Percentiles rank a stretch among this genome's conserved stretches.
phyloP scores from a whole-genome alignment of 2,329 filamentous ascomycete genomes.

The Fusarium duplospermum region DNA sequence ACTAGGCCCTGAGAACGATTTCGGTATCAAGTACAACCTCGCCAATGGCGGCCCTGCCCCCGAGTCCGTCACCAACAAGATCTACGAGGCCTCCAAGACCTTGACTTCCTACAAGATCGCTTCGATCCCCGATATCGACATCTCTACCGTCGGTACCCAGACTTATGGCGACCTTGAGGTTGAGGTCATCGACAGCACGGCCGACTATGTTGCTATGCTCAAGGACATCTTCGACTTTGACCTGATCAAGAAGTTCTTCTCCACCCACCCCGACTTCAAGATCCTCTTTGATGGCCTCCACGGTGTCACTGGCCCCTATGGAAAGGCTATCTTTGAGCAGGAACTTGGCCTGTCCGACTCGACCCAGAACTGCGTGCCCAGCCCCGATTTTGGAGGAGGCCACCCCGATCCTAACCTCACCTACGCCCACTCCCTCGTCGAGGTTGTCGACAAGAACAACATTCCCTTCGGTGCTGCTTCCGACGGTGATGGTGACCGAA shows the following conservation, averaged over 20 bases:
- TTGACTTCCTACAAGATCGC: slow-evolving; percentile 93
- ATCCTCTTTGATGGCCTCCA: slow-evolving; percentile 94
- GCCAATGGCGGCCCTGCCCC: slow-evolving; percentile 95
- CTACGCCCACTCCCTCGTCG: slow-evolving; percentile 94
- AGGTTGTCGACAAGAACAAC: slow-evolving; percentile 88
- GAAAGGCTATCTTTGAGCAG: slow-evolving; percentile 92
- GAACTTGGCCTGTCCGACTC: slow-evolving; percentile 84
- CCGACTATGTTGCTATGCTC: slow-evolving; percentile 93
- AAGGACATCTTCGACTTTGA: slow-evolving; percentile 99
- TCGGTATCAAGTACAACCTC: slow-evolving; percentile 99
- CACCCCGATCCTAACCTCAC: slow-evolving; percentile 98
- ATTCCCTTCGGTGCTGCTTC: slow-evolving; percentile 97
- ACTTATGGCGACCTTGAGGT: slow-evolving; percentile 90
- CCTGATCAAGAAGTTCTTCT: slow-evolving; percentile 94
- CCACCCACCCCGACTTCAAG: slow-evolving; percentile 90
- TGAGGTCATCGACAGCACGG: slow-evolving; percentile 92
- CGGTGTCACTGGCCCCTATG: slow-evolving; percentile 96
- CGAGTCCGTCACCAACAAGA: slow-evolving; percentile 97
- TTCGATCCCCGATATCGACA: slow-evolving; percentile 87
- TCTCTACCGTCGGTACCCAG: slow-evolving; percentile 82
- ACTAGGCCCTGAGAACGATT: slow-evolving; percentile 89
- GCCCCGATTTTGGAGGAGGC: slow-evolving; percentile 95
- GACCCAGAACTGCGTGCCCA: slow-evolving; percentile 92
- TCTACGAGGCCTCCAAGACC: slow-evolving; percentile 90
- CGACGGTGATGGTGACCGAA: slow-evolving; percentile 97